Evolutionary conservation across 1,284 basidiomycete species (phyloP), one percentile per base, ranked within the genome.

Genomic region (Irpex sp.): DNA sequence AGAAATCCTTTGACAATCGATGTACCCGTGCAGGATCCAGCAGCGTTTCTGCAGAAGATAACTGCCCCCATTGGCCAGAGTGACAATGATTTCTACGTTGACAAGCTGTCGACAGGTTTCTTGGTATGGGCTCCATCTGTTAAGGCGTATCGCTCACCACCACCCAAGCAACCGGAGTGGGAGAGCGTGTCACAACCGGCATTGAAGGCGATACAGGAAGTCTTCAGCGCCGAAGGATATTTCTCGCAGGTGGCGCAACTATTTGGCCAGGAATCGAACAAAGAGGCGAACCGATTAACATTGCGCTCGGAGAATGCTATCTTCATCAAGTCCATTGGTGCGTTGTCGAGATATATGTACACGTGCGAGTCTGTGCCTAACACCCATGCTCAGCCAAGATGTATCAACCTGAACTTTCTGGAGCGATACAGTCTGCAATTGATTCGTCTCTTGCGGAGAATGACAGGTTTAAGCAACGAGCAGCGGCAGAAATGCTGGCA

Each of bases 391-490:
- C 67, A 91, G 90, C 82, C 55, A 91, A 92, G 73, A 83, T 85
- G 73, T 89, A 86, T 63, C 87, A 86, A 60, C 79, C 82, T 63
- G 78, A 80, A 37, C 76, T 81, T 5, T 73, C 93, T 31, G 79
- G 85, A 48, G 74, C 76, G 19, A 75, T 93, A 11, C 75, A 92
- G 57, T 73, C 77, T 13, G 74, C 79, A 11, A 76, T 88, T 38
- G 89, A 93, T 56, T 79, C 84, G 6, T 72, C 92, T 51, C 75
- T 93, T 57, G 80, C 79, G 38, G 90, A 90, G 64, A 71, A 83
- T 47, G 93, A 98, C 73, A 92, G 94, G 63, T 97, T 94, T 80
- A 93, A 94, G 76, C 96, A 97, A 72, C 86, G 96, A 37, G 94
- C 94, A 21, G 91, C 91, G 5, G 93, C 91, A 59, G 97, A 99